Base-by-base conservation (phyloP, 2,329 filamentous ascomycete genomes). In the Fonsecaea monophora region DNA sequence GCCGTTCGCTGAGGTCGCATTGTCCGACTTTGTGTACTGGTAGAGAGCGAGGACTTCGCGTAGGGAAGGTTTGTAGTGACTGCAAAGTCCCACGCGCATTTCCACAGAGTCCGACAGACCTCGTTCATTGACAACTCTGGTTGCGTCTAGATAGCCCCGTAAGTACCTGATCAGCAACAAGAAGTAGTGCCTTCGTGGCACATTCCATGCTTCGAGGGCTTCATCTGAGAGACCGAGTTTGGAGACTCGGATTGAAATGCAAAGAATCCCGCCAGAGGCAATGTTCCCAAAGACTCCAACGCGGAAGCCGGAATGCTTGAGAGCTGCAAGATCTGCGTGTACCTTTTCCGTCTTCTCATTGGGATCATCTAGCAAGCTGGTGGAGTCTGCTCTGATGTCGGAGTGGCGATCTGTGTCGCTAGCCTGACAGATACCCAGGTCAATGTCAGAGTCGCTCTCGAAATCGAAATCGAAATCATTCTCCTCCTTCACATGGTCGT, bases 181-280 rank as follows among this genome's bases (percentile, higher is more conserved):
- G 45, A 96, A 77, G 73, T 94, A 94, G 38, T 93, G 89, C 0
- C 82, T 78, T 0, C 82, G 78, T 13, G 85, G 78, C 10, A 97
- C 76, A 67, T 89, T 85, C 93, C 93, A 97, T 1, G 92, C 91
- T 73, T 90, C 84, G 77, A 92, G 85, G 0, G 88, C 89, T 73
- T 94, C 91, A 42, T 89, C 84, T 0, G 91, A 90, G 12, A 97
- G 86, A 0, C 86, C 88, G 1, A 97, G 84, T 72, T 90, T 90
- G 3, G 84, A 81, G 35, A 91, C 85, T 3, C 87, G 87, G 35
- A 91, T 85, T 0, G 92, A 92, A 1, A 95, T 77, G 4, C 87
- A 88, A 18, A 95, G 77, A 67, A 85, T 85, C 66, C 80, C 83
- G 10, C 79, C 78, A 10, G 54, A 58, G 1, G 80, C 75, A 18